Evolutionary conservation across 2,329 filamentous ascomycete species (phyloP).

Genomic region (Rhinocladiella mackenziei): DNA sequence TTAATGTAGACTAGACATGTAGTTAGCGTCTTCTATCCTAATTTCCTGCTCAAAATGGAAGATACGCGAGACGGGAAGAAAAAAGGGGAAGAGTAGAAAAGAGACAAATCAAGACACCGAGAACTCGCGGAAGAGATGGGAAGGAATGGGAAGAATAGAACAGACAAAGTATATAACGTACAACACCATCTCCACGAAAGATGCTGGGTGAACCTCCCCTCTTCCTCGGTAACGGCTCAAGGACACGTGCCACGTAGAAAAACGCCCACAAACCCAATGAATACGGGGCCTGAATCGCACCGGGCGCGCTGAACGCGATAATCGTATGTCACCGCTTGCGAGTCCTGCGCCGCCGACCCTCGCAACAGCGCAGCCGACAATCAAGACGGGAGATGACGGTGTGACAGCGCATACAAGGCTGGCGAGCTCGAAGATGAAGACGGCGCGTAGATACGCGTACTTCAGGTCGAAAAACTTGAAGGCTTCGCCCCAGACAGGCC

Average conservation of each 20-base stretch:
- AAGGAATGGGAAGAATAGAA: too few relatives aligned
- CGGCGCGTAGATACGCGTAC: slow-evolving; percentile 39
- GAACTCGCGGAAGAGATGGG: too few relatives aligned
- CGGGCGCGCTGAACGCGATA: neutral
- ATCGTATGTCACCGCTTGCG: neutral
- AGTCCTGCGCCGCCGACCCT: neutral
- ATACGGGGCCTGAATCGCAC: neutral
- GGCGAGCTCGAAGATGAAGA: slow-evolving; percentile 19
- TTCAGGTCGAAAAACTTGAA: slow-evolving; percentile 44
- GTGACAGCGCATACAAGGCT: neutral
- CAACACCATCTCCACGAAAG: neutral
- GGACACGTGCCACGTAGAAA: slow-evolving; percentile 4
- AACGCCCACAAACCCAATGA: neutral
- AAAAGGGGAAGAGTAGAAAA: too few relatives aligned
- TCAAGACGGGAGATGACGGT: neutral
- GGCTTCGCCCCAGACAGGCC: slow-evolving; percentile 41
- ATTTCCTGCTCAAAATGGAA: too few relatives aligned
- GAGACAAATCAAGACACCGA: too few relatives aligned
- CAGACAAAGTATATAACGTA: too few relatives aligned
- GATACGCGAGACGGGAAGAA: too few relatives aligned
- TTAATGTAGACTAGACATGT: too few relatives aligned
- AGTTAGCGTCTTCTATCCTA: too few relatives aligned
- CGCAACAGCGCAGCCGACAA: neutral
- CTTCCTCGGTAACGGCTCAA: slow-evolving; percentile 23
- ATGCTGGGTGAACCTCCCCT: neutral